Conservation (phyloP, 345 rosid genomes). For the Gynandropsis gynandra region DNA sequence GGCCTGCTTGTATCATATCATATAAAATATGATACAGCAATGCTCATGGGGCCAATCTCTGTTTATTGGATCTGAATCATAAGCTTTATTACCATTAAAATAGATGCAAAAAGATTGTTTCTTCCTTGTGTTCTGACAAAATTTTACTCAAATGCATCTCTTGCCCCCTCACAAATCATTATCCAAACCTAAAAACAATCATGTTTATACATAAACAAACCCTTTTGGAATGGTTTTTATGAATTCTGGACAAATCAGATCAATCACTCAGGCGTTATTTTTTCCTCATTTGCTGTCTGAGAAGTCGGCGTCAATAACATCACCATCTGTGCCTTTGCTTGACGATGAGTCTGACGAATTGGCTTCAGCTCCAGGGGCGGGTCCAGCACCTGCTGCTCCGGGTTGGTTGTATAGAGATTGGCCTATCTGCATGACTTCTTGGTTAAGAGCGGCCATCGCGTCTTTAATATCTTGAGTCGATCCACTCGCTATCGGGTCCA, state of each 20-base stretch:
- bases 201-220: background rate
- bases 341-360: conserved; percentile 34
- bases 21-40: background rate
- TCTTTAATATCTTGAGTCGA: conserved; percentile 75
- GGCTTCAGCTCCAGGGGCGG: conserved; percentile 51
- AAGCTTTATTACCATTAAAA: background rate
- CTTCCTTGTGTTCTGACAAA: background rate
- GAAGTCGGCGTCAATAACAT: conserved; percentile 82
- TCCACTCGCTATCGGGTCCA: conserved; percentile 58
- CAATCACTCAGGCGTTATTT: background rate
- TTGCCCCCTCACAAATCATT: background rate
- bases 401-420: conserved; percentile 89
- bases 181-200: background rate
- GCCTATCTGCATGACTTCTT: conserved; percentile 96
- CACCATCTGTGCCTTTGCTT: conserved; percentile 57
- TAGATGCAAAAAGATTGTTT: too few species aligned
- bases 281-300: conserved; percentile 62
- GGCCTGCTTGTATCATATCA: conserved; percentile 2
- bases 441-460: conserved; percentile 79
- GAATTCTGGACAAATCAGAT: too few species aligned
- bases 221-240: too few species aligned
- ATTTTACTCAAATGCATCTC: conserved; percentile 7
- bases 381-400: conserved; percentile 51
- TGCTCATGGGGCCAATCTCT: background rate
- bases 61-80: background rate